Conservation (phyloP, 805 yeast species). For the Pichia sporocuriosa region DNA sequence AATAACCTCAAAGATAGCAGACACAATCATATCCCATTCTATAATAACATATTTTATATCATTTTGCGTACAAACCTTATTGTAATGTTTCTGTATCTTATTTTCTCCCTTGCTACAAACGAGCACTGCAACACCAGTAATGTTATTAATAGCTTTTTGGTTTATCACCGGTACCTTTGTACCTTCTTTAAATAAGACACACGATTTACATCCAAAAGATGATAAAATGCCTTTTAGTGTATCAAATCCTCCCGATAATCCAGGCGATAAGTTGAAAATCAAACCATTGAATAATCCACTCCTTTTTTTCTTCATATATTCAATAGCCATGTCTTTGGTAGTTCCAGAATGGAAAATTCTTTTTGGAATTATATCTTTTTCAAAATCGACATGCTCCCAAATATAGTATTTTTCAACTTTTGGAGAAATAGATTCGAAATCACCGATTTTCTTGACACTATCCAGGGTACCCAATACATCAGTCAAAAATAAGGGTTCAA, state of each 20-base stretch:
- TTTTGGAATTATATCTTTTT: constrained; percentile 28
- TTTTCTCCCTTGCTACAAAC: constrained; percentile 25
- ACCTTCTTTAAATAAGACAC: constrained; percentile 16
- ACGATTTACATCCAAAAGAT: constrained; percentile 45
- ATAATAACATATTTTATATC: constrained; percentile 31
- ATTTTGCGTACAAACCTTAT: constrained; percentile 16
- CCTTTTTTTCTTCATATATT: constrained; percentile 20
- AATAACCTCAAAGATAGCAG: constrained; percentile 37
- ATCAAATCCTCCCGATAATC: constrained; percentile 53
- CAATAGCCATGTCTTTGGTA: constrained; percentile 15
- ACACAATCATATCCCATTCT: constrained; percentile 63
- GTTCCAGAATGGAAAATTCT: constrained; percentile 28
- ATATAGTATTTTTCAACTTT: constrained; percentile 22
- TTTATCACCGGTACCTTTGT: constrained; percentile 6
- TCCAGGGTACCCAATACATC: constrained; percentile 35
- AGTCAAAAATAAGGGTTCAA: constrained; percentile 49
- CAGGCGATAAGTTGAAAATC: constrained; percentile 48
- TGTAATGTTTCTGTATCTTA: constrained; percentile 26
- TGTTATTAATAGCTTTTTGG: not conserved
- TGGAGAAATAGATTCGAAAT: constrained; percentile 24
- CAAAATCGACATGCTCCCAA: constrained; percentile 26
- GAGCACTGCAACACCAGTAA: constrained; percentile 6
- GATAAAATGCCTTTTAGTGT: constrained; percentile 49
- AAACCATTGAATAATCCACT: constrained; percentile 38
- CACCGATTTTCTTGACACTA: constrained; percentile 19